phyloP scores from a whole-genome alignment of 805 yeast genomes.

The Clavispora asparagi region DNA sequence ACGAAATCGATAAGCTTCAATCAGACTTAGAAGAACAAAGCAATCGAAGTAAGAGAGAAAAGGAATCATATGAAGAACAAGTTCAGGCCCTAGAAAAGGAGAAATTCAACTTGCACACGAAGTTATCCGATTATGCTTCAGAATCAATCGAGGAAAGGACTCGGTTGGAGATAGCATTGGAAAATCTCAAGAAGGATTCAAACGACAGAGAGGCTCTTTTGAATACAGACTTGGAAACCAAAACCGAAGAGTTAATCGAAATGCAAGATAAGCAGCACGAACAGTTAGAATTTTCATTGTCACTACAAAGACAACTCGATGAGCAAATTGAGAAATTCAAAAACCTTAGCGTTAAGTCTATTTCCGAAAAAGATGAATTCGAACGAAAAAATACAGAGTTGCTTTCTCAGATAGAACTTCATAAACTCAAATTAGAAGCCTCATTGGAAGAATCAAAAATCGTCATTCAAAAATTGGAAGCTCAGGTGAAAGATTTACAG shows the following conservation, averaged over 20 bases:
- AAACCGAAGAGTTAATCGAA: neutral
- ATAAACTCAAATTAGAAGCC: neutral
- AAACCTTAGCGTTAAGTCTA: neutral
- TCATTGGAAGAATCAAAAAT: neutral
- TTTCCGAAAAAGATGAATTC: constrained; percentile 1
- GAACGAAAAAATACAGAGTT: constrained; percentile 2
- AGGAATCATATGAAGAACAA: neutral
- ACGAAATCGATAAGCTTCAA: constrained; percentile 1
- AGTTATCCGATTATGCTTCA: neutral
- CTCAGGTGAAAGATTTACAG: neutral
- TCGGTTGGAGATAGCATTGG: neutral
- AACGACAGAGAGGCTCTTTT: neutral
- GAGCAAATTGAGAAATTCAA: constrained; percentile 16
- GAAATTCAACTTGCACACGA: neutral
- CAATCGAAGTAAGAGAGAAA: neutral
- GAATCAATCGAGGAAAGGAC: neutral
- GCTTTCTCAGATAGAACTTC: neutral
- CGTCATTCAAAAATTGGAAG: neutral
- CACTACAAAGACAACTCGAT: constrained; percentile 38
- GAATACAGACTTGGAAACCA: neutral
- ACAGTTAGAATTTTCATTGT: neutral
- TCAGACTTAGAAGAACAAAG: neutral
- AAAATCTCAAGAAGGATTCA: neutral
- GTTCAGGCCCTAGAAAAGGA: neutral
- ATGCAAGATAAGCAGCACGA: neutral